phyloP scores from a whole-genome alignment of 1,139 yeast species.

The Pneumocystis oryctolagi region DNA sequence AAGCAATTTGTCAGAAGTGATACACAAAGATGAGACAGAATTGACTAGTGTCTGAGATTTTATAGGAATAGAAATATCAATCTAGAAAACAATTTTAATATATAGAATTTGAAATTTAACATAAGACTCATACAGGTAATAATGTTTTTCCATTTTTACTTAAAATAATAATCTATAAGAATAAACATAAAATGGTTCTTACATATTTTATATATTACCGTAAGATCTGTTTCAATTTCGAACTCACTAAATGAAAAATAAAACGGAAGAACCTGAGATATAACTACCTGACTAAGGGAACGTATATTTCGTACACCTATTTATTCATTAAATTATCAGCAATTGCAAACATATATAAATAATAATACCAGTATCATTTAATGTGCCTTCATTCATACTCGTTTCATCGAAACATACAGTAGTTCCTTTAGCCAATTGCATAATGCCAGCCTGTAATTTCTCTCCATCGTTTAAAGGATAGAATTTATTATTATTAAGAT shows the following conservation, averaged over 20 bases:
- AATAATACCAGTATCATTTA: constrained; percentile 10
- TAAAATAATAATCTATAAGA: constrained; percentile 5
- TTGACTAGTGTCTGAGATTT: not conserved
- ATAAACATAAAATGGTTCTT: not conserved
- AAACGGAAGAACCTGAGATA: constrained; percentile 10
- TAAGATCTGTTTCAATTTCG: constrained; percentile 8
- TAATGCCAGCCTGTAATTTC: constrained; percentile 6
- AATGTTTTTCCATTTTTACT: constrained; percentile 11
- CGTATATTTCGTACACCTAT: constrained; percentile 7
- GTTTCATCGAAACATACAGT: constrained; percentile 11
- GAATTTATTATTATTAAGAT: constrained; percentile 8
- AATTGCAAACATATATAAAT: not conserved
- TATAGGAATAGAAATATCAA: not conserved
- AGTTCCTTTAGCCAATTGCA: constrained; percentile 10
- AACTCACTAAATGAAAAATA: constrained; percentile 11
- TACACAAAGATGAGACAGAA: constrained; percentile 1
- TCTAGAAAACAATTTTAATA: not conserved
- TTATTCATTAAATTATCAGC: not conserved
- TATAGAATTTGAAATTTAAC: not conserved
- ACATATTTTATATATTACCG: not conserved
- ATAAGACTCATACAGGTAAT: constrained; percentile 4
- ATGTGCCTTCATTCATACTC: constrained; percentile 10
- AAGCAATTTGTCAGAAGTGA: not conserved
- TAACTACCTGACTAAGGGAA: constrained; percentile 4
- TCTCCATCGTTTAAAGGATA: constrained; percentile 13